phyloP scores from a whole-genome alignment of 106 monocot genomes.

The Posidonia australis region DNA sequence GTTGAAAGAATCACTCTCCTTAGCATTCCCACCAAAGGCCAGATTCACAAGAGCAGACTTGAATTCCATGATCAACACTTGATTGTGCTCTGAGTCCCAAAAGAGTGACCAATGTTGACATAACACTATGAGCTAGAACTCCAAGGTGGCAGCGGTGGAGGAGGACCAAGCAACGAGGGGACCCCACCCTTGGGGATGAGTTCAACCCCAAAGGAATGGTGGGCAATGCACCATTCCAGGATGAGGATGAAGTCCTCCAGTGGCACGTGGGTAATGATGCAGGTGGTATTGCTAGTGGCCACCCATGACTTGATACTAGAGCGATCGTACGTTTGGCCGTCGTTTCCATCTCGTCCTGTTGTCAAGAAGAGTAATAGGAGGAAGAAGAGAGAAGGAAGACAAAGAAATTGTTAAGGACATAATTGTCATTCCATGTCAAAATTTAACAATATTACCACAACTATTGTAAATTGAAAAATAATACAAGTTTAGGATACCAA shows the following conservation, averaged over 20 bases:
- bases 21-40: conserved; percentile 25
- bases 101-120: conserved; percentile 40
- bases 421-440: no score
- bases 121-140: conserved; percentile 15
- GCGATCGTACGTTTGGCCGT: conserved; percentile 94
- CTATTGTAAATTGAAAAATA: no score
- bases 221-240: conserved; percentile 80
- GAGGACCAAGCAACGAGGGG: conserved; percentile 38
- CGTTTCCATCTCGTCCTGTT: no score
- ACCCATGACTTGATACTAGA: conserved; percentile 88
- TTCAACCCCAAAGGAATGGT: conserved; percentile 74
- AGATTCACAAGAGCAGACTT: conserved; percentile 35
- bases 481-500: no score
- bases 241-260: conserved; percentile 76
- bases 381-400: no score
- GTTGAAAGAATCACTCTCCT: conserved; percentile 1
- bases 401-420: no score
- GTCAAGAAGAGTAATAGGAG: no score
- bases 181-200: conserved; percentile 77
- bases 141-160: conserved; percentile 8
- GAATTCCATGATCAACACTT: conserved; percentile 45
- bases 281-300: conserved; percentile 82
- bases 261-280: conserved; percentile 68
- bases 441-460: no score
- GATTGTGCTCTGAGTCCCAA: conserved; percentile 68